Base-by-base conservation (phyloP, 257 asterid species). In the Solanum lycopersicoides region DNA sequence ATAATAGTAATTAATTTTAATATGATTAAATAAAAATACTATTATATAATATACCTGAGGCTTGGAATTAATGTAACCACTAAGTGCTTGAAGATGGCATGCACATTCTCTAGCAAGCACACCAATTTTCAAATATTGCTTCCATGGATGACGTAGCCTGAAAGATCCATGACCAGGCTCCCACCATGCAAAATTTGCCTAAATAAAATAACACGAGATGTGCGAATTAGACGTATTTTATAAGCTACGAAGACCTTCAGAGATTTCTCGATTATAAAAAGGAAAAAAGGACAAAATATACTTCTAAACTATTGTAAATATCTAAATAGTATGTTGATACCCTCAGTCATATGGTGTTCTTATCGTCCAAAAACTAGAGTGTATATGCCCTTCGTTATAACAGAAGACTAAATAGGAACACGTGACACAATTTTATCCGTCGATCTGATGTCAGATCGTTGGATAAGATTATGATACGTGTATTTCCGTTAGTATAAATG, bases 101-200 rank as follows among this genome's bases (percentile, higher is more conserved):
- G 98, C 98, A 77, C 99, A 95, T 89, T 93, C 95, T 85, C 98
- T 90, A 13, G 87, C 86, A 7, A 92, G 87, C 35, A 42, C 92
- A 18, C 99, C 96, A 18, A 94, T 85, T 83, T 92, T 95, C 91
- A 92, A 91, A 86, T 96, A 95, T 30, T 92, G 94, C 76, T 92
- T 91, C 98, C 98, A 95, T 84, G 99, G 99, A 71, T 96, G 98
- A 53, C 86, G 65, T 53, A 90, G 92, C 65, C 86, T 88, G 45
- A 95, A 94, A 3, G 89, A 32, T 11, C 97, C 98, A 85, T 94
- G 98, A 5, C 90, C 77, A 18, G 98, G 98, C 86, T 96, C 99
- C 99, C 98, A 95, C 96, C 98, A 90, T 3, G 98, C 99, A 88
- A 91, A 91, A 83, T 93, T 96, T 79, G 96, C 99, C 99, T 96